Conservation (phyloP, 768 basidiomycete genomes). For the Suillus weaverae region DNA sequence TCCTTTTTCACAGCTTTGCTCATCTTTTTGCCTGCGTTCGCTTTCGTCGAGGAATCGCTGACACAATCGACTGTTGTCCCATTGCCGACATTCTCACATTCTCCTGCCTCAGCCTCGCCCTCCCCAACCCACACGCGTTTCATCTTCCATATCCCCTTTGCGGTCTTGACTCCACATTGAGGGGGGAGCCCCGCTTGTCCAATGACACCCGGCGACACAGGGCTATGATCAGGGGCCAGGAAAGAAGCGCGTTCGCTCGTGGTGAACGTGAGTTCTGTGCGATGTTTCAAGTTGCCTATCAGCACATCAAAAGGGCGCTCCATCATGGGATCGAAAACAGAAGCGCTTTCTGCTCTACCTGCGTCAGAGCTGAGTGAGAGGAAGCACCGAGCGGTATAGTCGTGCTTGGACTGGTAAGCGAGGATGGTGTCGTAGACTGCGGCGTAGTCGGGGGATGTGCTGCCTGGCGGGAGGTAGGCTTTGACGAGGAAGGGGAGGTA, state of each 20-base stretch:
- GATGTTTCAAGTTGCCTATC: constrained; percentile 25
- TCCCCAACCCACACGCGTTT: constrained; percentile 32
- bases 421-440: constrained; percentile 37
- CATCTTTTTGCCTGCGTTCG: background rate
- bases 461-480: constrained; percentile 31
- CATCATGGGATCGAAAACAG: constrained; percentile 36
- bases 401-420: constrained; percentile 38
- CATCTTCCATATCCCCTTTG: constrained; percentile 37
- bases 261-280: constrained; percentile 28
- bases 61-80: background rate
- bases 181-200: constrained; percentile 25
- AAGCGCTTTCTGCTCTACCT: constrained; percentile 26
- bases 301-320: constrained; percentile 35
- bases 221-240: constrained; percentile 21
- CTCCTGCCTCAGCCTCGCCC: constrained; percentile 9
- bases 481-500: constrained; percentile 36
- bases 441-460: constrained; percentile 27
- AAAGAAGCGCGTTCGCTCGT: constrained; percentile 28
- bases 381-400: constrained; percentile 35
- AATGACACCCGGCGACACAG: constrained; percentile 28
- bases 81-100: background rate
- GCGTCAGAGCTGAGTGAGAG: constrained; percentile 20
- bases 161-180: constrained; percentile 34
- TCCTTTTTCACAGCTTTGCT: constrained; percentile 24
- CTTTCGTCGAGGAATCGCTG: constrained; percentile 10